Percentiles rank a stretch among this genome's conserved stretches.
phyloP scores from a whole-genome alignment of 257 asterid genomes.

The Leonotis leonurus region DNA sequence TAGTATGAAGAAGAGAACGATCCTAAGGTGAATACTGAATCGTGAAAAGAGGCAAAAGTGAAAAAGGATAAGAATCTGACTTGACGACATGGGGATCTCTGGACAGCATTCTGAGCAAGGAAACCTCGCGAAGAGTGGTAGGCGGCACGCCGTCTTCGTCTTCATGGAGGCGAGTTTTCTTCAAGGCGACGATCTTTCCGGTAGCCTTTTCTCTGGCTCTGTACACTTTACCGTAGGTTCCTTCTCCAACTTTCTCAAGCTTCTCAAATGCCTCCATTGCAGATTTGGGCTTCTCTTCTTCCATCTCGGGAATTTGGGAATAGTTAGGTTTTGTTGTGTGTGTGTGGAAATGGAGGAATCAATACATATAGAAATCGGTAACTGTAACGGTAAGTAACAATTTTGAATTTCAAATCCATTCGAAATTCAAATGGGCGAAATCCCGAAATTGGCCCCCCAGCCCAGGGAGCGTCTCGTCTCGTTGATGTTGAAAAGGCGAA shows the following conservation, averaged over 20 bases:
- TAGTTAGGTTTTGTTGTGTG: not conserved
- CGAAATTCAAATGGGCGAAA: slow-evolving; percentile 18
- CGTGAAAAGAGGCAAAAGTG: not conserved
- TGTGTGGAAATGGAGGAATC: no score
- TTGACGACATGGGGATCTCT: slow-evolving; percentile 78
- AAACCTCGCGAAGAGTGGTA: slow-evolving; percentile 94
- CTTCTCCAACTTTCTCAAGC: slow-evolving; percentile 93
- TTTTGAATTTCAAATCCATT: slow-evolving; percentile 37
- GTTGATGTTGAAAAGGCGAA: no score
- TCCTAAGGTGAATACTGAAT: not conserved
- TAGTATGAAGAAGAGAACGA: not conserved
- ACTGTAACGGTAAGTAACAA: slow-evolving; percentile 29
- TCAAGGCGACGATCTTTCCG: slow-evolving; percentile 81
- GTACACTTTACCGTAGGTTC: slow-evolving; percentile 91
- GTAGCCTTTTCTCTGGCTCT: slow-evolving; percentile 90
- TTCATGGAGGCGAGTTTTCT: slow-evolving; percentile 92
- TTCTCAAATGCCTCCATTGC: slow-evolving; percentile 93
- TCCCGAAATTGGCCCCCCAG: slow-evolving; percentile 14
- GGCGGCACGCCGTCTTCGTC: slow-evolving; percentile 99
- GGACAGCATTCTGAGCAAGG: slow-evolving; percentile 85
- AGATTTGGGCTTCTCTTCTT: slow-evolving; percentile 41
- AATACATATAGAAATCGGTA: not conserved
- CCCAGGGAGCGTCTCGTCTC: slow-evolving; percentile 15
- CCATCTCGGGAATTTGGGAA: no score
- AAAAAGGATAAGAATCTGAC: slow-evolving; percentile 19